Conservation (phyloP, 2,329 filamentous ascomycete species). For the Gaeumannomyces tritici region DNA sequence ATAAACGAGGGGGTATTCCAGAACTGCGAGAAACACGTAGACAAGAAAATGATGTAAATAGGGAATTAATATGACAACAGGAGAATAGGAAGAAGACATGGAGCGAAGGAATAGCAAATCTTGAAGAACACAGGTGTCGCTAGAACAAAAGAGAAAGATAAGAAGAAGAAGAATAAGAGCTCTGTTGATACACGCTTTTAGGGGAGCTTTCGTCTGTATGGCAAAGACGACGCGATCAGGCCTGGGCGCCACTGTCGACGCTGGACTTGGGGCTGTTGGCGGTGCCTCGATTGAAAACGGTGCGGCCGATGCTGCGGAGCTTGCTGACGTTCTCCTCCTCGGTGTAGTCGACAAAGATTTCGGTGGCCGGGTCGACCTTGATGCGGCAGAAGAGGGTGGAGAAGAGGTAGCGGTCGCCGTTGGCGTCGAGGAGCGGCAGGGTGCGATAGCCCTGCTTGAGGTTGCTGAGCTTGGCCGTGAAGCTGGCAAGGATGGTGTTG, state of each 20-base stretch:
- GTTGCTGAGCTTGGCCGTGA: constrained; percentile 84
- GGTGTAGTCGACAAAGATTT: constrained; percentile 43
- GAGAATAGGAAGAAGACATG: constrained; percentile 8
- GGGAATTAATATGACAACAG: constrained; percentile 11
- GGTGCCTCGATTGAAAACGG: constrained; percentile 44
- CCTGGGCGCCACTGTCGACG: constrained; percentile 23
- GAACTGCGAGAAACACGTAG: constrained; percentile 3
- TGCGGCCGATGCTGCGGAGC: constrained; percentile 45
- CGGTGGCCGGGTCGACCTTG: constrained; percentile 50
- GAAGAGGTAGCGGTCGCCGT: constrained; percentile 89
- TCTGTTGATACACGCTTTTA: neutral
- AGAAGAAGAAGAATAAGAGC: constrained; percentile 8
- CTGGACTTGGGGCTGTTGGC: constrained; percentile 42
- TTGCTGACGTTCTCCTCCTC: constrained; percentile 36
- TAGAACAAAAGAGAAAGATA: constrained; percentile 4
- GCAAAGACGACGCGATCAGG: neutral
- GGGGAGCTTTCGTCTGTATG: neutral
- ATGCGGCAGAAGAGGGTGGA: constrained; percentile 91
- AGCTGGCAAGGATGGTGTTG: constrained; percentile 65
- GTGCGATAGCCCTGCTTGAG: constrained; percentile 90
- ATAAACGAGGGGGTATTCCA: neutral
- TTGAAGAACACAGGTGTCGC: neutral
- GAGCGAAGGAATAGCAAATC: constrained; percentile 8
- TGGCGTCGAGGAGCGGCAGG: constrained; percentile 76
- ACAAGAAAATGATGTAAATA: constrained; percentile 1